A percentile compares a stretch with the other conserved stretches of the same genome.
Conservation (phyloP, 2,329 filamentous ascomycete species). For the Aureobasidium subglaciale region DNA sequence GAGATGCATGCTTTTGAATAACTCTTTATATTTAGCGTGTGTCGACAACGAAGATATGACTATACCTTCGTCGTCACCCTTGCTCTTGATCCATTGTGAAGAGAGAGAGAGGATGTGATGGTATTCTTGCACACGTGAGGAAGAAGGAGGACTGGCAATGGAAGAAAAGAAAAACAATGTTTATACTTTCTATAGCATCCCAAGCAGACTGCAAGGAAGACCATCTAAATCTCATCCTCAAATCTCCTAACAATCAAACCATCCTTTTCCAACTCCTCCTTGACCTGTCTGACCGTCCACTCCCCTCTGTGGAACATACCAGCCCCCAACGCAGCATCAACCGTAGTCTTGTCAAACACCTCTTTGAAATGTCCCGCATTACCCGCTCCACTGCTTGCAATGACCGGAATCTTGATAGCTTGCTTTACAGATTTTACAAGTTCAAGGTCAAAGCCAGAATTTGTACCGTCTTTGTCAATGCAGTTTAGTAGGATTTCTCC, state of each 20-base stretch:
- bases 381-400: constrained; percentile 88
- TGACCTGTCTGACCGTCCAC: constrained; percentile 91
- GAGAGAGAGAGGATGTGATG: too few relatives aligned
- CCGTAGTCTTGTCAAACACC: constrained; percentile 77
- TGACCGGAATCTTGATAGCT: constrained; percentile 85
- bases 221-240: constrained; percentile 47
- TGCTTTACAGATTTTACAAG: constrained; percentile 80
- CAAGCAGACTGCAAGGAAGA: background rate
- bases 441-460: constrained; percentile 90
- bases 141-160: too few relatives aligned
- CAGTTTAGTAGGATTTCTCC: constrained; percentile 95
- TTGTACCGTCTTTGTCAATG: constrained; percentile 94
- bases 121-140: too few relatives aligned
- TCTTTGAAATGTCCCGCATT: constrained; percentile 81
- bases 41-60: too few relatives aligned
- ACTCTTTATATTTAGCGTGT: too few relatives aligned
- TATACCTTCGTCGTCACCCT: too few relatives aligned
- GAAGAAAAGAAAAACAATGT: too few relatives aligned
- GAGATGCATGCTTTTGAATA: too few relatives aligned
- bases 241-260: constrained; percentile 74
- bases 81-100: too few relatives aligned
- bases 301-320: constrained; percentile 97
- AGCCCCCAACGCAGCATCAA: constrained; percentile 88
- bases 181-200: too few relatives aligned
- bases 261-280: constrained; percentile 65